Conservation (phyloP, 2,329 filamentous ascomycete genomes). For the Karstenula rhodostoma region DNA sequence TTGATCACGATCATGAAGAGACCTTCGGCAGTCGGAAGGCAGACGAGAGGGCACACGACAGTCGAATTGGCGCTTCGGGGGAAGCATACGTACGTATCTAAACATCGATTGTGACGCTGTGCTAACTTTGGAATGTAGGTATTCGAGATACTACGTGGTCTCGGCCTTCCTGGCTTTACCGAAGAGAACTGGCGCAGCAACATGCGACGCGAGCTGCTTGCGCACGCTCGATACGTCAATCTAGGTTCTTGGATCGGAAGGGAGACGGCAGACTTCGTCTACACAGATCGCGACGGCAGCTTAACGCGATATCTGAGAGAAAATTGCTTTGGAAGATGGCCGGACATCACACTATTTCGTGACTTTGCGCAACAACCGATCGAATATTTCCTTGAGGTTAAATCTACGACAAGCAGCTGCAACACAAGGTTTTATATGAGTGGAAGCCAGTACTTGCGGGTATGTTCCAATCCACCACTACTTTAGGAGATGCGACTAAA, state of each 20-base stretch:
- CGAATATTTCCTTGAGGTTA: slow-evolving; percentile 62
- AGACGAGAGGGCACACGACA: slow-evolving; percentile 19
- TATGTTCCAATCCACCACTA: slow-evolving; percentile 15
- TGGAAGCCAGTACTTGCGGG: slow-evolving; percentile 52
- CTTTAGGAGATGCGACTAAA: not conserved
- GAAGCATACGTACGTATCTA: slow-evolving; percentile 2
- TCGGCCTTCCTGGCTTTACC: slow-evolving; percentile 49
- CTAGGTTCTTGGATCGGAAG: slow-evolving; percentile 51
- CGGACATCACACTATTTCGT: slow-evolving; percentile 37
- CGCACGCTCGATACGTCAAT: slow-evolving; percentile 52
- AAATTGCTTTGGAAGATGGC: slow-evolving; percentile 23
- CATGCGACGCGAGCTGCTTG: slow-evolving; percentile 53
- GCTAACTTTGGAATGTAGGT: slow-evolving; percentile 43
- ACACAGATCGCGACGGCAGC: slow-evolving; percentile 47
- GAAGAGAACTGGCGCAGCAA: slow-evolving; percentile 59
- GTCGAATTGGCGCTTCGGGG: slow-evolving; percentile 15
- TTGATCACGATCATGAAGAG: slow-evolving; percentile 10
- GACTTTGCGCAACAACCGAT: slow-evolving; percentile 38
- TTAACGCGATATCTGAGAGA: slow-evolving; percentile 47
- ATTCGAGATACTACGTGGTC: slow-evolving; percentile 51
- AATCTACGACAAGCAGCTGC: slow-evolving; percentile 53
- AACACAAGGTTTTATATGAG: slow-evolving; percentile 59
- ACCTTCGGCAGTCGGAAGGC: slow-evolving; percentile 21
- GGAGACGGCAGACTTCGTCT: slow-evolving; percentile 60
- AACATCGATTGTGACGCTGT: not conserved